These are phyloP conservation scores for Amphicarpaea edgeworthii DNA, from an alignment of 306 rosid genomes.

Conservation along the genomic window DNA sequence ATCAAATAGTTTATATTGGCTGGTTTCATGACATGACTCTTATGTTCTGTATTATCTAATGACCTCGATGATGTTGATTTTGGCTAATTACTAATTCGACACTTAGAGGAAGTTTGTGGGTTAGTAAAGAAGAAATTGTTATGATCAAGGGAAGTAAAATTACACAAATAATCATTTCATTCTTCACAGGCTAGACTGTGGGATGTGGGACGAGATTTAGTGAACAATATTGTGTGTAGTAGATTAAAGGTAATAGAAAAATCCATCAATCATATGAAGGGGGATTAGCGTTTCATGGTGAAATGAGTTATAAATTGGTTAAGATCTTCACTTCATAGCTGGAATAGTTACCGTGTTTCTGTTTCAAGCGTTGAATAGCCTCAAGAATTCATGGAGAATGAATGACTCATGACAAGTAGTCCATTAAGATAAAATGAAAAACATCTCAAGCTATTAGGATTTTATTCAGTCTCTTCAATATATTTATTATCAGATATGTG, in stretches of 20 bases:
- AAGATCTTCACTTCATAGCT: slow-evolving; percentile 16
- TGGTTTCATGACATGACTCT: slow-evolving; percentile 18
- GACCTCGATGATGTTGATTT: slow-evolving; percentile 2
- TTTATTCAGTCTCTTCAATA: too few species aligned
- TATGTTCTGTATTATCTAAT: slow-evolving; percentile 32
- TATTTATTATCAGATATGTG: too few species aligned
- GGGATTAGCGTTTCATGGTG: slow-evolving; percentile 13
- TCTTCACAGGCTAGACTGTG: background rate
- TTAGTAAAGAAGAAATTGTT: slow-evolving; percentile 23
- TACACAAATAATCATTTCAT: background rate
- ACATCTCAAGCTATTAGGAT: slow-evolving; percentile 9
- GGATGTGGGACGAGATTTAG: background rate
- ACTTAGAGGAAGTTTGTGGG: slow-evolving; percentile 3
- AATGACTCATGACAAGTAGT: slow-evolving; percentile 2
- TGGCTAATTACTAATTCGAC: slow-evolving; percentile 14
- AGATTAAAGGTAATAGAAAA: slow-evolving; percentile 27
- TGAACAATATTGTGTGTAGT: slow-evolving; percentile 25
- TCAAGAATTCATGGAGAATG: slow-evolving; percentile 31
- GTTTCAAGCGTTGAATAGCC: slow-evolving; percentile 11
- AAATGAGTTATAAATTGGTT: slow-evolving; percentile 21
- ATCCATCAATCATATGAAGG: slow-evolving; percentile 14
- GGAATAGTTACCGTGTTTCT: slow-evolving; percentile 11
- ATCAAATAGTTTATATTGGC: slow-evolving; percentile 25
- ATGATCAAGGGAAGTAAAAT: background rate
- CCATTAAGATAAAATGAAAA: slow-evolving; percentile 6